phyloP scores from a whole-genome alignment of 106 monocot genomes.

The Allium sativum region DNA sequence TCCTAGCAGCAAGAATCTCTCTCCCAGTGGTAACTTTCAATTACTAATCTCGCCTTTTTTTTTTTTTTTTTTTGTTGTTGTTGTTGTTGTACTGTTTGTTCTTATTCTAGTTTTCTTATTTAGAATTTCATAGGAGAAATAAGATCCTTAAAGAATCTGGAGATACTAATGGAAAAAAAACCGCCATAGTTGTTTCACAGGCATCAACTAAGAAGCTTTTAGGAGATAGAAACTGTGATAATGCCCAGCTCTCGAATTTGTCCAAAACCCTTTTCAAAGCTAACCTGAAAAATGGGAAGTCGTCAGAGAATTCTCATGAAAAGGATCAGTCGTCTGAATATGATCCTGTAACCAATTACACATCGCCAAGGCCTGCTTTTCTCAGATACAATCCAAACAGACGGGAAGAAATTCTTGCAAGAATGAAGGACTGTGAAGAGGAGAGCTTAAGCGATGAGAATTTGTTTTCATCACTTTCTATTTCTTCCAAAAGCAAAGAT shows the following conservation, averaged over 20 bases:
- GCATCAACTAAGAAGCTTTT: conserved; percentile 6
- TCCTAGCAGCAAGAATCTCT: not conserved
- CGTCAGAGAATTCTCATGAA: not conserved
- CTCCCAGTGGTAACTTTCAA: not conserved
- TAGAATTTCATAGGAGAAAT: conserved; percentile 2
- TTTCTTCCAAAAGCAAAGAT: not conserved
- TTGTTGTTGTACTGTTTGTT: not conserved
- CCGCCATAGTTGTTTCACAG: not conserved
- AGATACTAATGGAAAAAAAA: conserved; percentile 6
- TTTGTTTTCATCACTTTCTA: conserved; percentile 1
- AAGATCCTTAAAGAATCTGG: not conserved
- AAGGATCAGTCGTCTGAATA: not conserved
- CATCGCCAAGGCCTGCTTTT: conserved; percentile 9
- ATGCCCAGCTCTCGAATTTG: not conserved
- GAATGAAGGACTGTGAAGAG: conserved; percentile 2
- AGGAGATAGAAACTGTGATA: conserved; percentile 1
- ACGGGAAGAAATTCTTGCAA: not conserved
- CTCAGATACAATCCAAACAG: conserved; percentile 9
- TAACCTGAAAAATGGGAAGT: not conserved
- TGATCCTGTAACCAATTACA: conserved; percentile 10
- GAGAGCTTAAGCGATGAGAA: conserved; percentile 4
- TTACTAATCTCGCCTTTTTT: not conserved
- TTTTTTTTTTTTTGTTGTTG: not conserved
- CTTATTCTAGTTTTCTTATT: not conserved
- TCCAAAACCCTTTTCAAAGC: not conserved